Base-by-base conservation (phyloP, 2,329 filamentous ascomycete genomes). In the Emergomyces africanus region DNA sequence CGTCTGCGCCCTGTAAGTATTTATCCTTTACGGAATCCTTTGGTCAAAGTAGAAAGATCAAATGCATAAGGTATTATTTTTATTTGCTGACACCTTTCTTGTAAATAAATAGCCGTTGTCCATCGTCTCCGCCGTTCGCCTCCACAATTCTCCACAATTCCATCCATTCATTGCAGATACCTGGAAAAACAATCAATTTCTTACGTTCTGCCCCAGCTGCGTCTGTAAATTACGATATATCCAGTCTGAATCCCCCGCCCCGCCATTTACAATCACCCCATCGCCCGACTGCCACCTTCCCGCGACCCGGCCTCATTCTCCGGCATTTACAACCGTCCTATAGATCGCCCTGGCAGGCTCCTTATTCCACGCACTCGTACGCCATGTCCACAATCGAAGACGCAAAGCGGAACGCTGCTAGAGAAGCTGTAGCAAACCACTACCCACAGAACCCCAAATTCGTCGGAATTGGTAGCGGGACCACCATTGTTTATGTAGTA, bases 401-500 rank as follows among this genome's bases (percentile, higher is more conserved):
- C 55, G 81, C 83, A 39, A 86, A 86, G 72, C 78, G 78, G 64
- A 78, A 79, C 30, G 83, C 83, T 59, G 83, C 82, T 54, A 77
- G 75, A 63, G 74, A 75, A 63, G 83, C 83, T 20, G 82, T 85
- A 9, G 70, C 69, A 50, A 82, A 84, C 63, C 81, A 86, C 73
- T 86, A 86, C 73, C 75, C 79, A 59, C 74, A 77, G 60, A 68
- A 75, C 62, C 78, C 81, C 63, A 77, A 75, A 61, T 84, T 80
- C 67, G 80, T 86, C 48, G 83, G 83, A 62, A 86, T 86, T 46
- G 83, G 83, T 62, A 83, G 80, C 53, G 83, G 83, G 57, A 83
- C 80, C 44, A 86, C 83, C 23, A 84, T 86, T 62, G 80, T 85
- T 66, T 86, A 86, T 70, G 83, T 85, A 60, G 83, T 86, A 61